These are phyloP conservation scores for Infundibulicybe gibba DNA, from an alignment of 768 basidiomycete species.

Conservation along the genomic window DNA sequence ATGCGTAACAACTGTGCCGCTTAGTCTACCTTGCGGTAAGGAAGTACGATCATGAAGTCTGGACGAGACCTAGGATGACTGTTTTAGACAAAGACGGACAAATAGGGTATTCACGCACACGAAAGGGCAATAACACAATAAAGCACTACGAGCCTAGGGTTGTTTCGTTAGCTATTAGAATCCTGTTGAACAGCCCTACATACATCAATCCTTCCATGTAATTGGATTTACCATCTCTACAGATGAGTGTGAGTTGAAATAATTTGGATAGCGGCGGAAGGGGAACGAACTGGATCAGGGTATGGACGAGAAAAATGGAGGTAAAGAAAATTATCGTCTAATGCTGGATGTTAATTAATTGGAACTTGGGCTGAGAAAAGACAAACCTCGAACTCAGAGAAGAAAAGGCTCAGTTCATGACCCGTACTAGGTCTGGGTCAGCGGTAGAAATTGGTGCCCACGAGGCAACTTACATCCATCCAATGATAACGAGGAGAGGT, in stretches of 20 bases:
- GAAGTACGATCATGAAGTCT: too few relatives aligned
- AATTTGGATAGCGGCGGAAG: constrained; percentile 18
- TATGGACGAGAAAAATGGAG: constrained; percentile 84
- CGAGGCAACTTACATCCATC: constrained; percentile 66
- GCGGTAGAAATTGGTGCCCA: constrained; percentile 9
- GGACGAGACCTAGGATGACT: too few relatives aligned
- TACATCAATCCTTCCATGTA: constrained; percentile 91
- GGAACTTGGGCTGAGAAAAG: too few relatives aligned
- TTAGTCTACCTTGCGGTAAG: too few relatives aligned
- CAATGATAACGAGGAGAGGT: constrained; percentile 83
- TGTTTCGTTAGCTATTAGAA: too few relatives aligned
- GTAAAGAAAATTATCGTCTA: constrained; percentile 84
- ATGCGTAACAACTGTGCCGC: too few relatives aligned
- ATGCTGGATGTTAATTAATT: background rate
- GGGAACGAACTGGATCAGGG: constrained; percentile 56
- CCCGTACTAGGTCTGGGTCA: constrained; percentile 38
- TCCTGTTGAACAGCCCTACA: constrained; percentile 3
- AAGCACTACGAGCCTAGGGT: too few relatives aligned
- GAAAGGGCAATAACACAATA: too few relatives aligned
- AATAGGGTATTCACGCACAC: too few relatives aligned
- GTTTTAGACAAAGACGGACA: too few relatives aligned
- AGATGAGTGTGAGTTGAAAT: background rate
- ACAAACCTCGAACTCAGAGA: constrained; percentile 78
- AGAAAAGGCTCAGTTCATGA: constrained; percentile 77
- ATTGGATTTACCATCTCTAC: constrained; percentile 79